Evolutionary conservation across 768 basidiomycete species (phyloP).

Genomic region (Ramaria sp.): DNA sequence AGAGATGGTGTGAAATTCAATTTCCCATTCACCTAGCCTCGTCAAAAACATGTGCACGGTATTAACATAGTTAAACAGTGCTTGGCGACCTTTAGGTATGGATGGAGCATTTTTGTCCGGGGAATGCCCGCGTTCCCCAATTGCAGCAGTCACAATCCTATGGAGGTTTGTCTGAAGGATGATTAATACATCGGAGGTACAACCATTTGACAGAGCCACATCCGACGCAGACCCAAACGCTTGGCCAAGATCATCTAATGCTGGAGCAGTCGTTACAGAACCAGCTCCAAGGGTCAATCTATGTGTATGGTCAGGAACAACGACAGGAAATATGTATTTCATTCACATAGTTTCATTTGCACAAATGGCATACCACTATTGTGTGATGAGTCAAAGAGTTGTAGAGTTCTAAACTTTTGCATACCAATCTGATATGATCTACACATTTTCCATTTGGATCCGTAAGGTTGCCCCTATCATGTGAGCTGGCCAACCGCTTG

Average conservation of each 20-base stretch:
- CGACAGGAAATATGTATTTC: neutral
- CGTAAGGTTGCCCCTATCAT: too few species aligned
- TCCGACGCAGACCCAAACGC: neutral
- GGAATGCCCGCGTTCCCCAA: neutral
- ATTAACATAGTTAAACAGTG: neutral
- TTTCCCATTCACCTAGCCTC: slow-evolving; percentile 3
- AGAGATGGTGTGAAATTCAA: slow-evolving; percentile 3
- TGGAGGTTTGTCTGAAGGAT: slow-evolving; percentile 4
- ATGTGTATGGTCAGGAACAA: neutral
- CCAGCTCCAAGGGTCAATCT: slow-evolving; percentile 5
- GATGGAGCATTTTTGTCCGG: neutral
- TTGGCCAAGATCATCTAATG: neutral
- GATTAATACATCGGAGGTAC: neutral
- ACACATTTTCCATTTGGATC: neutral
- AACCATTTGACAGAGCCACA: neutral
- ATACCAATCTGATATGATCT: slow-evolving; percentile 1
- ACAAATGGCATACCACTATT: slow-evolving; percentile 8
- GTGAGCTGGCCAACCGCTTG: neutral
- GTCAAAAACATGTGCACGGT: neutral
- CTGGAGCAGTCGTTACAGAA: neutral
- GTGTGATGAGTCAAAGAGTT: too few species aligned
- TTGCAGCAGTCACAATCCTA: neutral
- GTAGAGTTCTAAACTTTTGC: too few species aligned
- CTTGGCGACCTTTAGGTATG: neutral
- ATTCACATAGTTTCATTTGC: slow-evolving; percentile 7